These are phyloP conservation scores for Talaromyces piceae DNA, from an alignment of 2,329 filamentous ascomycete species.

Conservation along the genomic window DNA sequence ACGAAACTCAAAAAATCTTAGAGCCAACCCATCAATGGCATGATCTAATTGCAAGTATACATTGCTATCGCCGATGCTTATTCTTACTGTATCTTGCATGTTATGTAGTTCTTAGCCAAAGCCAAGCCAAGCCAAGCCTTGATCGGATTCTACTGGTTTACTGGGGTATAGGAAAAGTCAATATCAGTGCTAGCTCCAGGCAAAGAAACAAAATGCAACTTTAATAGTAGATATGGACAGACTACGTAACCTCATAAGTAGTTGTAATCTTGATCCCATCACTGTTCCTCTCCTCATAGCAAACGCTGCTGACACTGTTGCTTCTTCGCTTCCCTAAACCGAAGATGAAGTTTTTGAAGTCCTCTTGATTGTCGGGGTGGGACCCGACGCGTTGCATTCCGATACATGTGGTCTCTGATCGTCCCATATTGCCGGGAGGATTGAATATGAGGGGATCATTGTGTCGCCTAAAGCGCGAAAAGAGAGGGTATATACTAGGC, in stretches of 20 bases:
- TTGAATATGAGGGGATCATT: slow-evolving; percentile 9
- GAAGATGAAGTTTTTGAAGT: neutral
- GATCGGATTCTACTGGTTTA: too few species aligned
- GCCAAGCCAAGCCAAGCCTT: too few species aligned
- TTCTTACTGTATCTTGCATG: too few species aligned
- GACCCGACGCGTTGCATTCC: neutral
- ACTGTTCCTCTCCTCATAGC: slow-evolving; percentile 10
- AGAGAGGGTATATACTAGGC: slow-evolving; percentile 37
- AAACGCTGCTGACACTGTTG: slow-evolving; percentile 3
- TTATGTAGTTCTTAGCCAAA: too few species aligned
- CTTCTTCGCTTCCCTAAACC: neutral
- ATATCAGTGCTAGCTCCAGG: too few species aligned
- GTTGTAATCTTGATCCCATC: slow-evolving; percentile 17
- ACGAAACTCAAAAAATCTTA: too few species aligned
- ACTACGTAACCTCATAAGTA: slow-evolving; percentile 15
- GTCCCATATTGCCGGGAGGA: slow-evolving; percentile 10
- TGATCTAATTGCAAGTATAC: too few species aligned
- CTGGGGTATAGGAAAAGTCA: too few species aligned
- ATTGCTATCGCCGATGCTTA: too few species aligned
- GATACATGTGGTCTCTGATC: neutral
- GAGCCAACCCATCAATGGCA: too few species aligned
- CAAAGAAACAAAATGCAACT: too few species aligned
- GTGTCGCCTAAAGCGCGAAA: slow-evolving; percentile 20
- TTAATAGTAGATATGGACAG: neutral
- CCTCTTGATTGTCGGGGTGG: neutral